Evolutionary conservation across 2,329 filamentous ascomycete genomes (phyloP).

Genomic region (Trichophyton equinum): DNA sequence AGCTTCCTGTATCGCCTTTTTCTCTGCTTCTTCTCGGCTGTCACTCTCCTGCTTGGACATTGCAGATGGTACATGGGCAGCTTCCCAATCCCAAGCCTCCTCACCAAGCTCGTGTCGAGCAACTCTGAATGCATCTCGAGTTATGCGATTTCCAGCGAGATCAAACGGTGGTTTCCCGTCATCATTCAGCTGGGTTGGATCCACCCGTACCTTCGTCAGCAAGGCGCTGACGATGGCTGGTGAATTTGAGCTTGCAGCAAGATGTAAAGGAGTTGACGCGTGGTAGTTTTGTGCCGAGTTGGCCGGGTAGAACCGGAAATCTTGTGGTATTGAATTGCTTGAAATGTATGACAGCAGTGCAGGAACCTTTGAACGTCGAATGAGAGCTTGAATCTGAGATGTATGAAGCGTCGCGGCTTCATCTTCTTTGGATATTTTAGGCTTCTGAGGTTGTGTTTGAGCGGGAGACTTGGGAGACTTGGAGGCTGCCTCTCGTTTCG

Average conservation of each 20-base stretch:
- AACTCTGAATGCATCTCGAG: conserved; percentile 82
- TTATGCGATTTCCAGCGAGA: conserved; percentile 70
- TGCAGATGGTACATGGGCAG: conserved; percentile 56
- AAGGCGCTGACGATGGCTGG: conserved; percentile 66
- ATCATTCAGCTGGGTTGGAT: conserved; percentile 56
- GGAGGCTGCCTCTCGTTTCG: conserved; percentile 32
- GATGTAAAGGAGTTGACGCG: conserved; percentile 69
- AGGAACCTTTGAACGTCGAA: conserved; percentile 80
- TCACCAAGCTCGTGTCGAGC: conserved; percentile 75
- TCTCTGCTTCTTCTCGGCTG: conserved; percentile 56
- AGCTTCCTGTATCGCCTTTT: conserved; percentile 52
- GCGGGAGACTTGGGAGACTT: conserved; percentile 26
- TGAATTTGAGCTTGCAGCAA: conserved; percentile 71
- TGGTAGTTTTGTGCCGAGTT: conserved; percentile 60
- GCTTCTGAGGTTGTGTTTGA: conserved; percentile 30
- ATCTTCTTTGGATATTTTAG: conserved; percentile 67
- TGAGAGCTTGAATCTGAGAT: conserved; percentile 72
- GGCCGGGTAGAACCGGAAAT: conserved; percentile 63
- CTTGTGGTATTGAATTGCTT: conserved; percentile 56
- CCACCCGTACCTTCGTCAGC: conserved; percentile 58
- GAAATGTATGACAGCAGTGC: conserved; percentile 73
- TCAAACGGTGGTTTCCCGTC: conserved; percentile 83
- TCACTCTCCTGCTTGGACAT: conserved; percentile 62
- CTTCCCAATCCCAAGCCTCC: conserved; percentile 62
- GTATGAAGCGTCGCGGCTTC: conserved; percentile 74